These are phyloP conservation scores for Mucor velutinosus DNA, from an alignment of 371 early-diverging fungal genomes.

Conservation along the genomic window DNA sequence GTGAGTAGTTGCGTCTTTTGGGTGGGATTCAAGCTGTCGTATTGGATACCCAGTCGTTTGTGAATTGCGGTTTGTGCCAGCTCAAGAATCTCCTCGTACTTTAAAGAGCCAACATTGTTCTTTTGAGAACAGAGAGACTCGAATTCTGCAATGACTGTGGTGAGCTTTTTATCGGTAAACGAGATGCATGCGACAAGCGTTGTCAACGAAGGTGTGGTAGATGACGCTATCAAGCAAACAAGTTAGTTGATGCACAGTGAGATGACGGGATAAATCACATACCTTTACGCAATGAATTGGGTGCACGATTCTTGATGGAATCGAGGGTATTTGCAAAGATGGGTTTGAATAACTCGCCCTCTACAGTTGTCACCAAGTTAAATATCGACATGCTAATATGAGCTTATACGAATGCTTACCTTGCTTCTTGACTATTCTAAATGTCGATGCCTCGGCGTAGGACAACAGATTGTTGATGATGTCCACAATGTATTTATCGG, in stretches of 20 bases:
- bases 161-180: slow-evolving; percentile 20
- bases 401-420: background rate
- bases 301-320: slow-evolving; percentile 3
- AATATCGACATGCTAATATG: background rate
- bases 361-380: background rate
- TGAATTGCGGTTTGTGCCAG: slow-evolving; percentile 35
- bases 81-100: slow-evolving; percentile 37
- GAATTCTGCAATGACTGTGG: slow-evolving; percentile 17
- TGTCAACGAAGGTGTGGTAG: slow-evolving; percentile 30
- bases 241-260: background rate
- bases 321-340: slow-evolving; percentile 21
- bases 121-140: slow-evolving; percentile 25
- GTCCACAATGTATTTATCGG: slow-evolving; percentile 15
- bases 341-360: slow-evolving; percentile 8
- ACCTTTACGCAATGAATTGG: slow-evolving; percentile 10
- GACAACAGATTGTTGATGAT: slow-evolving; percentile 42
- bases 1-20: slow-evolving; percentile 36
- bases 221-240: slow-evolving; percentile 12
- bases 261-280: background rate
- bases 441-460: slow-evolving; percentile 42
- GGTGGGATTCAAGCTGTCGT: slow-evolving; percentile 31
- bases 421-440: slow-evolving; percentile 14
- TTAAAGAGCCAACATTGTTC: slow-evolving; percentile 29
- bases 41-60: slow-evolving; percentile 26
- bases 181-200: slow-evolving; percentile 29